phyloP scores from a whole-genome alignment of 2,329 filamentous ascomycete species.

The Cercospora sp. region DNA sequence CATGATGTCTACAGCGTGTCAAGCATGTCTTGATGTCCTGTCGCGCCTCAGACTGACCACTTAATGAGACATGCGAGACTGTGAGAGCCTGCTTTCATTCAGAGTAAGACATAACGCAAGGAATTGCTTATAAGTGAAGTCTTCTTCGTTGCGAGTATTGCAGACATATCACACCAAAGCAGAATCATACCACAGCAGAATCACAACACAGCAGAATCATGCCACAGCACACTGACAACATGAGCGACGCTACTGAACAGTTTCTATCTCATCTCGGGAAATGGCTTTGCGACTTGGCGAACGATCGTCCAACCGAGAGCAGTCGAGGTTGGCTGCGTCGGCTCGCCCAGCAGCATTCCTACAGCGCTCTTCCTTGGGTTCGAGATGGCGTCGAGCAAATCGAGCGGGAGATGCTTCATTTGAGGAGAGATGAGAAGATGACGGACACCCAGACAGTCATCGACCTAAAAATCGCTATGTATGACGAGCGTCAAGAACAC shows the following conservation, averaged over 20 bases:
- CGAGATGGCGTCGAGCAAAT: neutral
- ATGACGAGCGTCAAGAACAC: neutral
- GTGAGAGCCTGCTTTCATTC: neutral
- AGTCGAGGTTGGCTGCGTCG: neutral
- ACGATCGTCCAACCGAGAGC: neutral
- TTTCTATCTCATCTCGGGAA: neutral
- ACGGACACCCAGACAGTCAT: neutral
- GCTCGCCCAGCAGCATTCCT: neutral
- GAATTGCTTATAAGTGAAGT: neutral
- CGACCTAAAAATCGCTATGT: neutral
- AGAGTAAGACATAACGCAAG: neutral
- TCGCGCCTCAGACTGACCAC: neutral
- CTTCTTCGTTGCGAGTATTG: neutral
- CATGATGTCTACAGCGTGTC: neutral
- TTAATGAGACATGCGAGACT: neutral
- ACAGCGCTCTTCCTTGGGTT: neutral
- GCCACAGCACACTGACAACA: neutral
- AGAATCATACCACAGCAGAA: too few relatives aligned
- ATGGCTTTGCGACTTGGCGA: neutral
- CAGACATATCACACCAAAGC: neutral
- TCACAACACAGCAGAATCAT: too few relatives aligned
- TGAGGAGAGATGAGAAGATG: neutral
- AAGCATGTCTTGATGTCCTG: neutral
- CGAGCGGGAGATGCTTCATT: neutral
- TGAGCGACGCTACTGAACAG: neutral